Evolutionary conservation across 2,329 filamentous ascomycete species (phyloP).

Genomic region (Xylariaceae sp.): DNA sequence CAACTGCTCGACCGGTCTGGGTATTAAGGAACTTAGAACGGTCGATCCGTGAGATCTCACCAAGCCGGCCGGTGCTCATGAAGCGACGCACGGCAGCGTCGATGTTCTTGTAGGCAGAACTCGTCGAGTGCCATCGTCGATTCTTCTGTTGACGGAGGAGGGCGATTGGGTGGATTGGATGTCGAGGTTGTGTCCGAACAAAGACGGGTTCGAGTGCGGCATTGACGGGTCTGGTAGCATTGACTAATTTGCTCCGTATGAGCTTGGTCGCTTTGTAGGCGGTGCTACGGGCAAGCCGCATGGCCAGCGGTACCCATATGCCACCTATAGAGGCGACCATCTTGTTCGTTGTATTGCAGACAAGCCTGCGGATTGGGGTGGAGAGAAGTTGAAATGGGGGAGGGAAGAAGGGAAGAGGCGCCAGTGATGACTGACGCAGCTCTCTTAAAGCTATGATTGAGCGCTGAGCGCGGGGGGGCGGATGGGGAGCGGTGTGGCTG

Average conservation of each 20-base stretch:
- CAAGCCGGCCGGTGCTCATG: constrained; percentile 51
- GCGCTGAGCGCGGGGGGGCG: not conserved
- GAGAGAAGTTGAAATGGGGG: constrained; percentile 18
- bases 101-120: constrained; percentile 49
- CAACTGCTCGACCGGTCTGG: constrained; percentile 57
- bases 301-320: constrained; percentile 63
- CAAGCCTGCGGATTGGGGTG: constrained; percentile 22
- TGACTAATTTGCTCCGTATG: constrained; percentile 57
- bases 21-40: constrained; percentile 58
- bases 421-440: constrained; percentile 13
- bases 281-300: constrained; percentile 61
- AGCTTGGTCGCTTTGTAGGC: constrained; percentile 58
- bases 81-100: constrained; percentile 58
- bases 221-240: constrained; percentile 53
- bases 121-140: constrained; percentile 58
- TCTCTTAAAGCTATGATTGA: constrained; percentile 14
- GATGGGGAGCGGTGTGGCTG: constrained; percentile 19
- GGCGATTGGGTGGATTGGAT: constrained; percentile 60
- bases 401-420: constrained; percentile 12
- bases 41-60: constrained; percentile 49
- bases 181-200: constrained; percentile 51
- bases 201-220: constrained; percentile 55
- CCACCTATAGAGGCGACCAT: constrained; percentile 63
- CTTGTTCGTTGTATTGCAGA: constrained; percentile 42
- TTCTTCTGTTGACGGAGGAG: constrained; percentile 59